Percentiles rank a stretch among this genome's conserved stretches.
phyloP scores from a whole-genome alignment of 73 alveolate genomes.

The Blepharisma japonicum region DNA sequence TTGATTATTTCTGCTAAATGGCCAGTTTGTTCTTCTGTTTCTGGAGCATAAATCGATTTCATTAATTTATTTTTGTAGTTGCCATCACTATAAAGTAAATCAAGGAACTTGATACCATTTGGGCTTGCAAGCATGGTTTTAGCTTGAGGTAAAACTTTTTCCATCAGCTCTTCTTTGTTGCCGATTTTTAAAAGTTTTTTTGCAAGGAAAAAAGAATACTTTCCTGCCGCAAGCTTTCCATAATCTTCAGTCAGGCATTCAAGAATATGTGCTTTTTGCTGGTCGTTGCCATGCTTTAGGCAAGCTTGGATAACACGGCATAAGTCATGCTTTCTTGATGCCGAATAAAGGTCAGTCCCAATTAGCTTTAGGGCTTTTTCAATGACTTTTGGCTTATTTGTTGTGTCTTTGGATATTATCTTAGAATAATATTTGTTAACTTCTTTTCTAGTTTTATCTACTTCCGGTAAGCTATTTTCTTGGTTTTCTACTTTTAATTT shows the following conservation, averaged over 20 bases:
- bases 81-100: background rate
- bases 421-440: conserved; percentile 20
- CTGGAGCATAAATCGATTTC: background rate
- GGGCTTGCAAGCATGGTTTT: background rate
- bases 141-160: background rate
- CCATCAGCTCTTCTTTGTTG: conserved; percentile 20
- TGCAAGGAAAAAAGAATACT: conserved; percentile 28
- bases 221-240: conserved; percentile 17
- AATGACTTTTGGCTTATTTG: background rate
- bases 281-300: conserved; percentile 17
- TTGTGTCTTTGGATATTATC: conserved; percentile 15
- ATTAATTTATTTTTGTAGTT: background rate
- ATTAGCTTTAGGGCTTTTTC: background rate
- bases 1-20: background rate
- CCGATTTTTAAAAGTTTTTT: conserved; percentile 21
- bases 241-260: background rate
- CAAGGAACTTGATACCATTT: conserved; percentile 4
- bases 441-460: conserved; percentile 23
- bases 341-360: conserved; percentile 4
- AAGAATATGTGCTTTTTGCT: background rate
- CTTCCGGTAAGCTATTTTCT: conserved; percentile 17
- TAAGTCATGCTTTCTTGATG: conserved; percentile 9
- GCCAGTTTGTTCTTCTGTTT: background rate
- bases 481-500: background rate
- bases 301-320: conserved; percentile 23